Conservation (phyloP, 2,329 filamentous ascomycete species). For the Aureobasidium namibiae region DNA sequence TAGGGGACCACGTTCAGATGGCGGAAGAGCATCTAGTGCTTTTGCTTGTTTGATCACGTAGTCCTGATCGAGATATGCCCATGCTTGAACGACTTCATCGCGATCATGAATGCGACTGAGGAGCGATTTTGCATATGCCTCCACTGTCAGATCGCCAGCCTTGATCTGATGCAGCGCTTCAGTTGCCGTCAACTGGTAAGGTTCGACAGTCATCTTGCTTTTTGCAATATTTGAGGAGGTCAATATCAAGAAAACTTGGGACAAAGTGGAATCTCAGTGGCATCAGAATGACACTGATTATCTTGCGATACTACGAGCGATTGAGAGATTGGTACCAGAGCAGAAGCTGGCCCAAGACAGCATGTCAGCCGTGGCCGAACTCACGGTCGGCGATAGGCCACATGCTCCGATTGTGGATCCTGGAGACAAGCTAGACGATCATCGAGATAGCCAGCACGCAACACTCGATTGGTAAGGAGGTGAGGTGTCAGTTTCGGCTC, state of each 20-base stretch:
- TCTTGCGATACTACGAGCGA: no score
- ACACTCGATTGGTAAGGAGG: not conserved
- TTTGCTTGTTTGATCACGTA: constrained; percentile 44
- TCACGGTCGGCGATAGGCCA: not conserved
- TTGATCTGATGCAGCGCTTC: constrained; percentile 33
- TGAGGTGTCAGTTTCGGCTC: not conserved
- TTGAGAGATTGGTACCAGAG: not conserved
- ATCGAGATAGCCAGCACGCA: not conserved
- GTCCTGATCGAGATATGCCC: constrained; percentile 40
- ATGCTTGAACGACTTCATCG: constrained; percentile 41
- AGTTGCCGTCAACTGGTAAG: constrained; percentile 35
- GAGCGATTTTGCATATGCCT: constrained; percentile 41
- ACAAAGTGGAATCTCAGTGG: no score
- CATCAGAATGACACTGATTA: no score
- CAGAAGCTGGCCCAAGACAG: no score
- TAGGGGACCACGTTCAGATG: constrained; percentile 43
- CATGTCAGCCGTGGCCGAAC: not conserved
- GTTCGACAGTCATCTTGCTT: not conserved
- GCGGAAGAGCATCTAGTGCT: constrained; percentile 42
- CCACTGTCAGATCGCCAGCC: constrained; percentile 38
- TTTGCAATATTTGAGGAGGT: not conserved
- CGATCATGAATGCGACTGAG: constrained; percentile 38
- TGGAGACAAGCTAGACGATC: not conserved
- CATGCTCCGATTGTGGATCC: no score
- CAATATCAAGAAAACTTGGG: no score